Percentiles rank a stretch among this genome's conserved stretches.
These are phyloP conservation scores for Cystobasidiaceae sp. DNA, from an alignment of 1,284 basidiomycete species.

Conservation along the genomic window DNA sequence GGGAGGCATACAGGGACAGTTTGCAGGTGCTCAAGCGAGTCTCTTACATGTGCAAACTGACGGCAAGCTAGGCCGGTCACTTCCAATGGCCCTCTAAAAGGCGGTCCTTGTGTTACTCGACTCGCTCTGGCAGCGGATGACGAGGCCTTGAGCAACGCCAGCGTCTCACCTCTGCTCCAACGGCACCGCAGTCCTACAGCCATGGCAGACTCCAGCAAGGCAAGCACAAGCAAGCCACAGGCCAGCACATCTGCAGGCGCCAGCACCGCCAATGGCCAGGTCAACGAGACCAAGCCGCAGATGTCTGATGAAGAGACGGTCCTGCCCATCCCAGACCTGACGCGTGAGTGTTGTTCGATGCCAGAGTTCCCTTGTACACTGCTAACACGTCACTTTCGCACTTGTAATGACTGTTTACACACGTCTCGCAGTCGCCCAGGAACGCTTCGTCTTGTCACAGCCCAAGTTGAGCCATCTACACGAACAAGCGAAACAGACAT, in stretches of 20 bases:
- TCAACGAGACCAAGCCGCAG: neutral
- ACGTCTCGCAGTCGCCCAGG: conserved; percentile 19
- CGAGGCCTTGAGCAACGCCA: no score
- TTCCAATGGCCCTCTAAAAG: no score
- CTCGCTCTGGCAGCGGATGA: no score
- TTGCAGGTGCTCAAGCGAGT: no score
- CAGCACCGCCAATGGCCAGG: neutral
- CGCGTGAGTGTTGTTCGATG: conserved; percentile 69
- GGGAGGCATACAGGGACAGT: no score
- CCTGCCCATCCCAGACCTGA: conserved; percentile 77
- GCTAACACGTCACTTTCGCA: conserved; percentile 49
- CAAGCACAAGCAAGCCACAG: conserved; percentile 1
- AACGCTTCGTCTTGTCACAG: conserved; percentile 61
- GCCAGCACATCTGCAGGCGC: neutral
- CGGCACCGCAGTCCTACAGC: no score
- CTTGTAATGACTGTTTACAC: neutral
- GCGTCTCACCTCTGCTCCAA: no score
- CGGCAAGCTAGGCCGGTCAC: no score
- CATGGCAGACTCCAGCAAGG: no score
- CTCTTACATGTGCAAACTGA: no score
- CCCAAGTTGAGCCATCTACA: conserved; percentile 60
- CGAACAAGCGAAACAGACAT: conserved; percentile 59
- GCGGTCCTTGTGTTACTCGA: no score
- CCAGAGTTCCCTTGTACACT: conserved; percentile 66
- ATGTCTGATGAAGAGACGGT: conserved; percentile 57